Base-by-base conservation (phyloP, 2,329 filamentous ascomycete species). In the Pseudogymnoascus pannorum region DNA sequence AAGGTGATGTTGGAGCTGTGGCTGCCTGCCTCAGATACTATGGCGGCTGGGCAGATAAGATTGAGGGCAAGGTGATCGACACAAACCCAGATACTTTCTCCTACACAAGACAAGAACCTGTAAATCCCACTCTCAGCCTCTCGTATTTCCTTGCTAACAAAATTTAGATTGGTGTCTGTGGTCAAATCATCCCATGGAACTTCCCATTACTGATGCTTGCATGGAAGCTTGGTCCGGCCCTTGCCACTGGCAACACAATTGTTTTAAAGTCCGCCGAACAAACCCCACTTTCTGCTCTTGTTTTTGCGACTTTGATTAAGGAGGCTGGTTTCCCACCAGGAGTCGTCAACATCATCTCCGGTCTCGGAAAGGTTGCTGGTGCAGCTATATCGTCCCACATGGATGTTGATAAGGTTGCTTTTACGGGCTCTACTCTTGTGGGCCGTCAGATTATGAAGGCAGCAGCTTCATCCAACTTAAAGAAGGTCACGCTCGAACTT, bases 1-100 rank as follows among this genome's bases (percentile, higher is more conserved):
- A 85, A 72, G 88, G 85, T 36, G 91, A 96, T 72, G 81, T 96
- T 42, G 78, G 75, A 60, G 82, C 84, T 68, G 86, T 87, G 62
- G 79, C 84, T 66, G 86, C 81, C 71, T 87, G 83, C 77, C 76
- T 97, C 71, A 86, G 92, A 75, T 97, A 93, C 79, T 94, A 92
- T 73, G 87, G 81, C 69, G 87, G 87, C 62, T 89, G 84, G 82
- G 85, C 86, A 64, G 87, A 89, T 76, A 89, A 89, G 79, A 82
- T 88, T 66, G 79, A 82, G 66, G 87, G 87, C 68, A 86, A 87
- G 75, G 83, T 87, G 60, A 82, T 88, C 65, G 85, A 88, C 70
- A 88, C 84, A 64, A 78, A 80, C 67, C 76, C 78, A 57, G 83
- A 84, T 63, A 86, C 81, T 66, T 87, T 88, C 74, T 83, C 85